Evolutionary conservation across 1,284 basidiomycete genomes (phyloP).

Genomic region (Malassezia furfur): DNA sequence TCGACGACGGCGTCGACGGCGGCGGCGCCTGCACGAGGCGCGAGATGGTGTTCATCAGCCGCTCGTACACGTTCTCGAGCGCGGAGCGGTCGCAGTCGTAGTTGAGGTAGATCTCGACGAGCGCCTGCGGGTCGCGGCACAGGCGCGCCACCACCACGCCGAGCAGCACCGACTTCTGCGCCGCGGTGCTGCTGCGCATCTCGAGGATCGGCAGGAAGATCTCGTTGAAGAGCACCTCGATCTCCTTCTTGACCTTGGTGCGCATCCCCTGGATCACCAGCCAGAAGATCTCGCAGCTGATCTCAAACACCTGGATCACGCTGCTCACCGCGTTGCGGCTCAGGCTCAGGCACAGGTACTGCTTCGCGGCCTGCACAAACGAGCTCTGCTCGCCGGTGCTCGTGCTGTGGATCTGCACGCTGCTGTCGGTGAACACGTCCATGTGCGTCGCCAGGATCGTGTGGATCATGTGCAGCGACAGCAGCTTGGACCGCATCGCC

Average conservation of each 20-base stretch:
- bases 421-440: constrained; percentile 40
- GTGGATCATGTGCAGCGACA: constrained; percentile 43
- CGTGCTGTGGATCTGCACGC: constrained; percentile 41
- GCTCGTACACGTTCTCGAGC: constrained; percentile 47
- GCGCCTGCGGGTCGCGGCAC: constrained; percentile 43
- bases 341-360: constrained; percentile 68
- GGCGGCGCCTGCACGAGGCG: constrained; percentile 38
- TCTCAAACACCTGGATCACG: constrained; percentile 92
- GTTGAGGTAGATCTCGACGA: constrained; percentile 48
- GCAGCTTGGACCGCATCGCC: constrained; percentile 46
- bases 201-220: constrained; percentile 98
- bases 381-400: constrained; percentile 44
- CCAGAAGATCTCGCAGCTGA: constrained; percentile 98
- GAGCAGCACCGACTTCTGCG: constrained; percentile 53
- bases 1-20: constrained; percentile 7
- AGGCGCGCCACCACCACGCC: constrained; percentile 36
- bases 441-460: constrained; percentile 42
- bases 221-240: constrained; percentile 92
- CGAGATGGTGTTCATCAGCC: constrained; percentile 44
- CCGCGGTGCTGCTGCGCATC: constrained; percentile 90
- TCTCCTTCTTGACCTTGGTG: constrained; percentile 98
- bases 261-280: constrained; percentile 83
- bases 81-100: constrained; percentile 48
- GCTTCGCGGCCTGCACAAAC: constrained; percentile 48
- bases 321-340: constrained; percentile 92